A percentile compares a stretch with the other conserved stretches of the same genome.
Evolutionary conservation across 148 eudicot genomes (phyloP).

Genomic region (Rhododendron vialii): DNA sequence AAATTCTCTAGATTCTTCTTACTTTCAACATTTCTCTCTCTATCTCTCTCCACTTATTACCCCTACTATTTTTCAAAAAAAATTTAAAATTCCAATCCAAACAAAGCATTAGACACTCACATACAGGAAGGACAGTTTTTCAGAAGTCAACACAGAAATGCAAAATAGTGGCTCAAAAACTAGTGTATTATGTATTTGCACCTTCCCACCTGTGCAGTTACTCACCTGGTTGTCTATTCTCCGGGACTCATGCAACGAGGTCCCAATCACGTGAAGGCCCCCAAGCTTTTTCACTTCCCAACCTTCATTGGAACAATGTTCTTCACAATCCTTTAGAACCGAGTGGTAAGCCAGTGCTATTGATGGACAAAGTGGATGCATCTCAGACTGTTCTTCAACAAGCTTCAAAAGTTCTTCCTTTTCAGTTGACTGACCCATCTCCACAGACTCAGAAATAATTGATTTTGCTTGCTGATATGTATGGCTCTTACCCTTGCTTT

Average conservation of each 20-base stretch:
- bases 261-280: slow-evolving; percentile 98
- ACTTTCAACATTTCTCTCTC: too few relatives aligned
- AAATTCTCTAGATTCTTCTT: too few relatives aligned
- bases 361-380: slow-evolving; percentile 84
- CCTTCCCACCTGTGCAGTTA: not conserved
- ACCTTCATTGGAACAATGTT: slow-evolving; percentile 84
- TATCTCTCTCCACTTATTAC: too few relatives aligned
- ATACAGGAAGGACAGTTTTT: not conserved
- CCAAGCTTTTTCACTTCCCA: slow-evolving; percentile 90
- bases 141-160: not conserved
- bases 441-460: slow-evolving; percentile 63
- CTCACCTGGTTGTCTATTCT: slow-evolving; percentile 97
- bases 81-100: too few relatives aligned
- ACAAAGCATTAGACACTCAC: not conserved
- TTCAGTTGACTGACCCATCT: slow-evolving; percentile 69
- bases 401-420: slow-evolving; percentile 62
- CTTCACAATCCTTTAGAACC: slow-evolving; percentile 70
- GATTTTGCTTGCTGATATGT: slow-evolving; percentile 72
- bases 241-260: slow-evolving; percentile 95
- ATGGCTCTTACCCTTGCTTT: slow-evolving; percentile 76
- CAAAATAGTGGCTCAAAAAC: not conserved
- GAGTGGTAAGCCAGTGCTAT: slow-evolving; percentile 82
- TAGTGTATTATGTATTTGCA: not conserved
- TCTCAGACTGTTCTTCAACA: slow-evolving; percentile 71
- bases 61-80: too few relatives aligned